Base-by-base conservation (phyloP, 2,329 filamentous ascomycete genomes). In the Trichoderma koningiopsis region DNA sequence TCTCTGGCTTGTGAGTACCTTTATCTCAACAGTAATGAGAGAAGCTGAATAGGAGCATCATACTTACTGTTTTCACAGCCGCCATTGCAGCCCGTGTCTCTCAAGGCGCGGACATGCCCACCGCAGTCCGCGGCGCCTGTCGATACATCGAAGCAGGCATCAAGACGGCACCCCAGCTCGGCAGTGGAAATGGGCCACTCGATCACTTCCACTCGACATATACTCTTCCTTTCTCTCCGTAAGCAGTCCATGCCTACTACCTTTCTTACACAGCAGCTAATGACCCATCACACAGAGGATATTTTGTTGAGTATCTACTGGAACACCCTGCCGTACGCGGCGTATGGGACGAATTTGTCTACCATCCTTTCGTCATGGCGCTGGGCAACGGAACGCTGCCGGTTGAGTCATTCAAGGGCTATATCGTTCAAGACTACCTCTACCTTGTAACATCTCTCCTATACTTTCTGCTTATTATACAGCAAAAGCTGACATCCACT, bases 361-460 rank as follows among this genome's bases (percentile, higher is more conserved):
- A 94, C 73, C 95, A 98, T 76, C 88, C 90, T 0, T 98, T 98
- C 76, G 92, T 97, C 53, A 83, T 89, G 75, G 87, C 86, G 16
- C 83, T 98, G 76, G 94, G 91, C 0, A 85, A 91, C 70, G 94
- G 93, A 0, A 91, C 87, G 8, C 82, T 98, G 24, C 91, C 92
- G 0, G 74, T 91, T 0, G 87, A 91, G 55, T 90, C 89, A 0
- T 98, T 97, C 83, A 96, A 94, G 78, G 87, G 91, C 49, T 98
- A 97, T 77, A 88, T 98, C 68, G 86, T 96, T 11, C 95, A 98
- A 75, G 95, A 98, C 76, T 97, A 97, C 75, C 84, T 97, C 5
- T 98, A 96, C 76, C 82, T 97, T 55, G 92, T 96, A 75, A 53
- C 84, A 76, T 19, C 22, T 13, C 13, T 33, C 7, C 52, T 3